phyloP scores from a whole-genome alignment of 1,284 basidiomycete species.

The Clitocybe nebularis region DNA sequence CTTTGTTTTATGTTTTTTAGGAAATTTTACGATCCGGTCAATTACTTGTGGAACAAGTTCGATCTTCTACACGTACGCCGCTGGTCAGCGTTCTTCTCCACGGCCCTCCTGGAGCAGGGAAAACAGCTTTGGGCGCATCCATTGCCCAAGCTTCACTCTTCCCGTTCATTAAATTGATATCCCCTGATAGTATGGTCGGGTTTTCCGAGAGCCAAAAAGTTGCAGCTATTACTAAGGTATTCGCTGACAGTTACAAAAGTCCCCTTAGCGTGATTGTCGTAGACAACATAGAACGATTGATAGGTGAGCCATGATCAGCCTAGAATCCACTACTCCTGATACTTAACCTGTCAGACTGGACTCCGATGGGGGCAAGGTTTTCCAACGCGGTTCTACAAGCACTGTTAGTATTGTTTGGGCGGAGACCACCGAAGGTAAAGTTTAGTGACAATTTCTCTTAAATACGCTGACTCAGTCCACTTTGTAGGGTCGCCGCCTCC shows the following conservation, averaged over 20 bases:
- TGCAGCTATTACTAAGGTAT: constrained; percentile 88
- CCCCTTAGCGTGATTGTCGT: constrained; percentile 95
- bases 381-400: constrained; percentile 94
- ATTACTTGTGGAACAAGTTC: constrained; percentile 94
- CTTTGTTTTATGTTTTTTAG: constrained; percentile 39
- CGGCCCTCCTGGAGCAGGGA: constrained; percentile 89
- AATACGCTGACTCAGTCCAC: constrained; percentile 10
- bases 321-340: no score
- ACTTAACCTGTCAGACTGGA: constrained; percentile 69
- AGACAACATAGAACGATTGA: constrained; percentile 88
- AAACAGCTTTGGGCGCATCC: constrained; percentile 93
- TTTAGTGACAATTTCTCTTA: constrained; percentile 2
- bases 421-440: constrained; percentile 87
- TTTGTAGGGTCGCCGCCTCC: constrained; percentile 80
- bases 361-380: constrained; percentile 96
- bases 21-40: constrained; percentile 88
- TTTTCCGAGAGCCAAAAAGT: constrained; percentile 92
- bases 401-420: constrained; percentile 84
- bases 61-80: constrained; percentile 85
- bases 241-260: constrained; percentile 96
- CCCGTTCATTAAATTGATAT: constrained; percentile 98
- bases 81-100: constrained; percentile 90
- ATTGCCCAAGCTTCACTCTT: constrained; percentile 92
- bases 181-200: constrained; percentile 97
- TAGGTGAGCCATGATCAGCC: constrained; percentile 52